Conservation (phyloP, 768 basidiomycete genomes). For the Lactarius akahatsu region DNA sequence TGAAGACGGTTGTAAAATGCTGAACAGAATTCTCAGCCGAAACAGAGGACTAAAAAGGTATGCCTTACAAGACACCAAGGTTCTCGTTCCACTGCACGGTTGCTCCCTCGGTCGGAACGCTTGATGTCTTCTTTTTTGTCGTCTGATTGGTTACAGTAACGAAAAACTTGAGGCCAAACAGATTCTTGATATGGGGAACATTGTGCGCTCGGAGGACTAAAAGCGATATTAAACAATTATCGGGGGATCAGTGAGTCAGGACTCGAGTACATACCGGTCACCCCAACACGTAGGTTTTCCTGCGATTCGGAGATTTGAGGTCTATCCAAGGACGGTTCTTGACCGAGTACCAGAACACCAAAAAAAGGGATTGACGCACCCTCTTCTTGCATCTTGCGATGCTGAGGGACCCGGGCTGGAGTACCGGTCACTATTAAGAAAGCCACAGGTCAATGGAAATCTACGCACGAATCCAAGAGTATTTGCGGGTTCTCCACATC, state of each 20-base stretch:
- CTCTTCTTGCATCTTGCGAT: not conserved
- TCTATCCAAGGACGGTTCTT: not conserved
- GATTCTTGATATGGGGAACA: not conserved
- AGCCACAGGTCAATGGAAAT: not conserved
- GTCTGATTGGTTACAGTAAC: not conserved
- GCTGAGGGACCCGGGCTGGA: not conserved
- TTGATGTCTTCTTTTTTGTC: not conserved
- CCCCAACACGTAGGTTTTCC: not conserved
- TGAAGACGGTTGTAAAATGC: not conserved
- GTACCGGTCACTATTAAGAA: not conserved
- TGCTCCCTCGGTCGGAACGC: not conserved
- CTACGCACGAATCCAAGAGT: not conserved
- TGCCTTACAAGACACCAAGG: not conserved
- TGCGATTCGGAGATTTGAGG: not conserved
- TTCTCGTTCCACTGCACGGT: not conserved
- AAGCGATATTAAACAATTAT: not conserved
- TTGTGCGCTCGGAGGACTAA: not conserved
- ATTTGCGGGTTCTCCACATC: not conserved
- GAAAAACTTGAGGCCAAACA: not conserved
- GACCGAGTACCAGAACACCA: not conserved
- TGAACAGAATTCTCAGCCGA: not conserved
- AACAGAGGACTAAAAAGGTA: not conserved
- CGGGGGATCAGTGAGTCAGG: not conserved
- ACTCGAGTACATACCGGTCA: not conserved
- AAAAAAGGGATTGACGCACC: not conserved